These are phyloP conservation scores for Linnemannia exigua DNA, from an alignment of 192 early-diverging fungal genomes.

Conservation along the genomic window DNA sequence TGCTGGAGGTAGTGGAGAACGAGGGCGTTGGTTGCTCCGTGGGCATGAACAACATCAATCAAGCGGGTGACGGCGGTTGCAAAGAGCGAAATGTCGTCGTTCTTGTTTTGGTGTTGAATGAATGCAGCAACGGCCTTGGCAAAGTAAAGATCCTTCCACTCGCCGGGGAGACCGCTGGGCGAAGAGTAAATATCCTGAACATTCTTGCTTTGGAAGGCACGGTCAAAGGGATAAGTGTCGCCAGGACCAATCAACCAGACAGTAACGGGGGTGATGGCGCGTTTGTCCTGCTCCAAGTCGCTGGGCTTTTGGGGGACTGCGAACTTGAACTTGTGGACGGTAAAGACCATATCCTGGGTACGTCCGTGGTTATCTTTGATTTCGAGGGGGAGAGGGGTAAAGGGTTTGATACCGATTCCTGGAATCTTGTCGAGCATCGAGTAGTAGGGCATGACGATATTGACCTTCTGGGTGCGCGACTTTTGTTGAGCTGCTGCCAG, in stretches of 20 bases:
- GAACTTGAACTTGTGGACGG: slow-evolving; percentile 55
- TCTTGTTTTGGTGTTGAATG: slow-evolving; percentile 56
- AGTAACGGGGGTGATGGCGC: slow-evolving; percentile 34
- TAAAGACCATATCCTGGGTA: slow-evolving; percentile 45
- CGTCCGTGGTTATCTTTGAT: slow-evolving; percentile 55
- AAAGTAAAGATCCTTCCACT: slow-evolving; percentile 73
- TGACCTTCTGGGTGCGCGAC: slow-evolving; percentile 54
- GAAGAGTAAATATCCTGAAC: slow-evolving; percentile 62
- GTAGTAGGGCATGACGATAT: slow-evolving; percentile 67
- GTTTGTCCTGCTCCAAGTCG: slow-evolving; percentile 24
- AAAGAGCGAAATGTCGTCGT: slow-evolving; percentile 65
- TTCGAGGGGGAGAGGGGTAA: slow-evolving; percentile 46
- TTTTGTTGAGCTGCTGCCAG: slow-evolving; percentile 61
- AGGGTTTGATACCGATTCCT: slow-evolving; percentile 31
- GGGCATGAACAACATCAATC: slow-evolving; percentile 69
- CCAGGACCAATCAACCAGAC: slow-evolving; percentile 69
- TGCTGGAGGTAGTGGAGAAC: slow-evolving; percentile 60
- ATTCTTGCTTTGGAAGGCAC: slow-evolving; percentile 57
- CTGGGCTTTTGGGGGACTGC: slow-evolving; percentile 32
- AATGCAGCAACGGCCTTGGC: slow-evolving; percentile 66
- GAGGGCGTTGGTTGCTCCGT: slow-evolving; percentile 70
- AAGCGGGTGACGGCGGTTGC: slow-evolving; percentile 35
- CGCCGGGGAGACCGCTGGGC: slow-evolving; percentile 63
- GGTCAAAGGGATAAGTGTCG: slow-evolving; percentile 56
- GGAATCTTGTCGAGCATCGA: slow-evolving; percentile 53